phyloP scores from a whole-genome alignment of 192 early-diverging fungal species.

The Podila epicladia region DNA sequence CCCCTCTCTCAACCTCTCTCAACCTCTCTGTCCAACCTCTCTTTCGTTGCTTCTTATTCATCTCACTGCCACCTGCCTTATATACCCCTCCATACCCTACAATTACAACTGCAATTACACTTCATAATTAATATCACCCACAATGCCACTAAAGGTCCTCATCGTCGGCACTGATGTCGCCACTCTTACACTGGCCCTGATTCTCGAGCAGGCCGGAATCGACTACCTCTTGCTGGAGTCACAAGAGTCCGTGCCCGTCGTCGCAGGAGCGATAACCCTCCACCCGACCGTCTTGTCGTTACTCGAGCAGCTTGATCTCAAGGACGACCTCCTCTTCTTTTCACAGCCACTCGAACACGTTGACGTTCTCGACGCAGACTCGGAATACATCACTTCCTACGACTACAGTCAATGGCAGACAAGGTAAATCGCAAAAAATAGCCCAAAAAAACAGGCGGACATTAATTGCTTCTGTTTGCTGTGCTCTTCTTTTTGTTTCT shows the following conservation, averaged over 20 bases:
- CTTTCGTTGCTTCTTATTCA: not conserved
- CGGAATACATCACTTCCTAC: slow-evolving; percentile 19
- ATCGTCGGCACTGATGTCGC: slow-evolving; percentile 49
- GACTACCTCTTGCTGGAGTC: slow-evolving; percentile 47
- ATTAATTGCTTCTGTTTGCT: not conserved
- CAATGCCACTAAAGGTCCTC: slow-evolving; percentile 32
- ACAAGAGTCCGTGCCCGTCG: slow-evolving; percentile 30
- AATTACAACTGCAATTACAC: not conserved
- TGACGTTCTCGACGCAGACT: slow-evolving; percentile 21
- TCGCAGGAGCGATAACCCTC: slow-evolving; percentile 34
- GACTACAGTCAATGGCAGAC: slow-evolving; percentile 34
- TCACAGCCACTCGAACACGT: slow-evolving; percentile 51
- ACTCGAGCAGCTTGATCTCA: slow-evolving; percentile 36
- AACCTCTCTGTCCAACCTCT: no score
- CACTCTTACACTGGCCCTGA: slow-evolving; percentile 41
- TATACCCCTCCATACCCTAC: not conserved
- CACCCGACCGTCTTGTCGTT: slow-evolving; percentile 41
- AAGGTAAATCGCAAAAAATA: slow-evolving; percentile 12
- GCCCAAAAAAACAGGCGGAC: not conserved
- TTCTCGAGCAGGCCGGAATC: slow-evolving; percentile 47
- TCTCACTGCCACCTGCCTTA: not conserved
- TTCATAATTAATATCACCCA: not conserved
- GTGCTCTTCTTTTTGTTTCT: slow-evolving; percentile 3
- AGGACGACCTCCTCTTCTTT: slow-evolving; percentile 42
- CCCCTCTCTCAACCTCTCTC: no score